Base-by-base conservation (phyloP, 2,329 filamentous ascomycete genomes). In the Fusarium decemcellulare region DNA sequence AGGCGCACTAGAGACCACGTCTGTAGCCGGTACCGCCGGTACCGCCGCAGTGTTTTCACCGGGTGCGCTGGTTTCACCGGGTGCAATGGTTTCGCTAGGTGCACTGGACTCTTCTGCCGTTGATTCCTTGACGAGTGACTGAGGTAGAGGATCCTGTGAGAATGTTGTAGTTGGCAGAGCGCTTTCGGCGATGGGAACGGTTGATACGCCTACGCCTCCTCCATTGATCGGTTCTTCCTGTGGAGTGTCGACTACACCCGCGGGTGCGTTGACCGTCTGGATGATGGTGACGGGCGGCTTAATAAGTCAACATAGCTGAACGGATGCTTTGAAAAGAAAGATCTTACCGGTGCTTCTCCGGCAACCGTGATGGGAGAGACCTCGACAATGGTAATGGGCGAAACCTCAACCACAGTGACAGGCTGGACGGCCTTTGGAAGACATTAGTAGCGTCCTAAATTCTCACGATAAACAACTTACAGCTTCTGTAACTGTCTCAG, bases 121-220 rank as follows among this genome's bases (percentile, higher is more conserved):
- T 8, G 67, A 48, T 6, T 65, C 58, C 7, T 39, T n/a, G n/a
- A 62, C 48, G 12, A 39, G 36, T 18, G 44, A 40, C 16, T 55
- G 57, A 7, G 61, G 59, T 9, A 71, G 52, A 12, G 74, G 74
- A 18, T 75, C 66, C 2, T 18, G 34, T 40, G 37, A 40, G 32
- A 74, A 64, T n/a, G 76, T 79, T 8, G 77, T 79, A n/a, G 55
- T 76, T 15, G 77, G 76, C 46, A 76, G 61, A 2, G 61, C 59
- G 30, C 72, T 74, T 30, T 67, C 42, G 7, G 71, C 54, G 34
- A 79, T 74, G 18, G 77, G 74, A 40, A 79, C 58, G 16, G 73
- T 77, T 15, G 72, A 72, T n/a, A 80, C 77, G 8, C 77, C 78
- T n/a, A 50, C 54, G 29, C 34, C 56, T 58, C 39, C 48, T 53